phyloP scores from a whole-genome alignment of 129 eudicot species.

The Sambucus nigra region DNA sequence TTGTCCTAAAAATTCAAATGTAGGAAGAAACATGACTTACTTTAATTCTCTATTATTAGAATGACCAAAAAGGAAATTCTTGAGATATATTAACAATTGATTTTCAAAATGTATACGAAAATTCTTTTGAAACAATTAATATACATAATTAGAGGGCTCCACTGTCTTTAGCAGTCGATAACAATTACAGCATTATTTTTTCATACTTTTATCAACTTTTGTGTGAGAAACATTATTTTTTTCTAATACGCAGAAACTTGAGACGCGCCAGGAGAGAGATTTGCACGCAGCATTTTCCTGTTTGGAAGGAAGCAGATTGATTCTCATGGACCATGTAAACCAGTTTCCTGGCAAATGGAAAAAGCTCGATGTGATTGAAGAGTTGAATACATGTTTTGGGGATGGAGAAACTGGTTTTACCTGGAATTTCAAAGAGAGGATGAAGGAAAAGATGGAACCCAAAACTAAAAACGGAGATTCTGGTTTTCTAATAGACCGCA shows the following conservation, averaged over 20 bases:
- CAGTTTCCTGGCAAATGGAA: constrained; percentile 5
- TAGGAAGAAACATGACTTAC: no score
- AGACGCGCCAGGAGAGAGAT: constrained; percentile 5
- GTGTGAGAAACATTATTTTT: no score
- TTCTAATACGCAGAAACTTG: constrained; percentile 12
- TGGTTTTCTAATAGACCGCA: neutral
- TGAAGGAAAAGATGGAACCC: constrained; percentile 2
- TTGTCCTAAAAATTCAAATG: no score
- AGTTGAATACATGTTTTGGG: constrained; percentile 13
- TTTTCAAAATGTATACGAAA: no score
- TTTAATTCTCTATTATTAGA: no score
- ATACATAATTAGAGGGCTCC: no score
- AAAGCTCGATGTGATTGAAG: constrained; percentile 13
- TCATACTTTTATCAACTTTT: no score
- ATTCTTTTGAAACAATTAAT: no score
- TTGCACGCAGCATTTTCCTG: constrained; percentile 12
- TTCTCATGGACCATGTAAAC: constrained; percentile 8
- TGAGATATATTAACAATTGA: no score
- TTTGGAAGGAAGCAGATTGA: constrained; percentile 17
- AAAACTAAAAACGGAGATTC: neutral
- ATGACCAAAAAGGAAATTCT: no score
- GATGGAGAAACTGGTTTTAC: constrained; percentile 11
- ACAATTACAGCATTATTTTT: no score
- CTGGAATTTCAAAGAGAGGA: constrained; percentile 1
- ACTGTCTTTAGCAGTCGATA: no score